Percentiles rank a stretch among this genome's conserved stretches.
Evolutionary conservation across 228 moss, liverwort and hornwort genomes (phyloP).

Genomic region (Sphagnum fallax): DNA sequence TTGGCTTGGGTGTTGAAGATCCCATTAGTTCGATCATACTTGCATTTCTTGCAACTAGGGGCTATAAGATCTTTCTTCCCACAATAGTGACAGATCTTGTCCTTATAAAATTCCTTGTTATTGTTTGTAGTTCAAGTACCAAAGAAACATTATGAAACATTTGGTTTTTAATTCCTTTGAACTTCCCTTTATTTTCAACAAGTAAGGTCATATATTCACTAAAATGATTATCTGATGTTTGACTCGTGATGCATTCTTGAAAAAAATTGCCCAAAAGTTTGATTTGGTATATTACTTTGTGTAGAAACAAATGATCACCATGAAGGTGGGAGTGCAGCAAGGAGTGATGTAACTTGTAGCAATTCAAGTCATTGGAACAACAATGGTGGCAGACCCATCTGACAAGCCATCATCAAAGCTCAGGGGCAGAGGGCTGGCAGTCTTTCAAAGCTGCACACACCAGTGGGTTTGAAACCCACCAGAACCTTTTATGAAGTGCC

Average conservation of each 20-base stretch:
- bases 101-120: background rate
- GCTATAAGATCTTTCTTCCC: background rate
- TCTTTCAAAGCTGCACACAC: too few relatives aligned
- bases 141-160: background rate
- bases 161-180: background rate
- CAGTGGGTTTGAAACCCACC: too few relatives aligned
- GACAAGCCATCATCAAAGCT: too few relatives aligned
- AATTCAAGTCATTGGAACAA: background rate
- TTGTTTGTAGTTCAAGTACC: background rate
- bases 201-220: background rate
- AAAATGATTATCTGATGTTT: background rate
- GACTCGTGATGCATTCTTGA: background rate
- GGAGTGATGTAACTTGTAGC: background rate
- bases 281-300: background rate
- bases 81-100: slow-evolving; percentile 2
- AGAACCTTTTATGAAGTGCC: too few relatives aligned
- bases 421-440: too few relatives aligned
- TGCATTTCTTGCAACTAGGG: slow-evolving; percentile 1
- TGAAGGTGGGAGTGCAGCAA: slow-evolving; percentile 1
- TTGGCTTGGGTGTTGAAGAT: background rate
- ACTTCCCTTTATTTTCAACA: background rate
- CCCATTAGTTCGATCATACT: background rate
- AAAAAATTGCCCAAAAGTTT: slow-evolving; percentile 1
- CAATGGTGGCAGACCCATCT: too few relatives aligned
- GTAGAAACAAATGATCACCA: slow-evolving; percentile 6